These are phyloP conservation scores for Luvunga scandens DNA, from an alignment of 345 rosid genomes.

Conservation along the genomic window DNA sequence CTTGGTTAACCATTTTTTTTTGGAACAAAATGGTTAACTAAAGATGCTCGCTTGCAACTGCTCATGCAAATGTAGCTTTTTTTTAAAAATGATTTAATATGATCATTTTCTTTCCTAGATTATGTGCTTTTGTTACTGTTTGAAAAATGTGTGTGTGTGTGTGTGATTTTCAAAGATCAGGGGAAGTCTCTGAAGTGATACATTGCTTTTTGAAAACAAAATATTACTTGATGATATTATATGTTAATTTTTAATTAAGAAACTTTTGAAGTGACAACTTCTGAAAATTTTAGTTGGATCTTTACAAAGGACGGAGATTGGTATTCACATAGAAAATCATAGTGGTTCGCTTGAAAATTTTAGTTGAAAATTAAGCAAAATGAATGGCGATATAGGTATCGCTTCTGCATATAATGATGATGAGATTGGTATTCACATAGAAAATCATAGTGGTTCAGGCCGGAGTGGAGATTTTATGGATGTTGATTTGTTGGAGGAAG, in stretches of 20 bases:
- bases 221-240: no score
- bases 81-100: neutral
- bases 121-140: neutral
- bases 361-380: neutral
- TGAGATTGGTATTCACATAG: neutral
- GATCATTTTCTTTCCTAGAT: neutral
- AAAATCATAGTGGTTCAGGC: neutral
- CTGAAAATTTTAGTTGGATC: neutral
- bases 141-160: neutral
- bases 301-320: constrained; percentile 27
- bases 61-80: neutral
- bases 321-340: no score
- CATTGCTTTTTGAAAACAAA: no score
- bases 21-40: no score
- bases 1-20: no score
- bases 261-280: neutral
- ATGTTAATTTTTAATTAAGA: neutral
- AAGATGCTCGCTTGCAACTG: neutral
- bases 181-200: neutral
- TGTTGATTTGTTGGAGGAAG: constrained; percentile 14
- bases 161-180: no score
- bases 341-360: no score
- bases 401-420: neutral
- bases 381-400: neutral
- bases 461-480: constrained; percentile 5